Evolutionary conservation across 2,329 filamentous ascomycete genomes (phyloP), one percentile per base, ranked within the genome.

Genomic region (Alternaria sp.): DNA sequence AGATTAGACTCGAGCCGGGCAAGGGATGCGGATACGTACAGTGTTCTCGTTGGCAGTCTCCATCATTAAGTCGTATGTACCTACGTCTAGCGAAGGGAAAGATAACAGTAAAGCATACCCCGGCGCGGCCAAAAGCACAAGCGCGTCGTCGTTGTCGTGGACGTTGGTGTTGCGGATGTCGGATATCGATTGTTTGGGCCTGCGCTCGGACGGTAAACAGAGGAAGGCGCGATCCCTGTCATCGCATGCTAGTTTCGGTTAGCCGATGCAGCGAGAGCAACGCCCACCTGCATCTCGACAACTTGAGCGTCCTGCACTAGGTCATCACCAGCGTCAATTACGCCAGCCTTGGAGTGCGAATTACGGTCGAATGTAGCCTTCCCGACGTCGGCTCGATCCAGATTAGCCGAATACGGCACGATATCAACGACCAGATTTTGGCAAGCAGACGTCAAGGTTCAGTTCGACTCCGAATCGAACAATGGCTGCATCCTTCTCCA

Each of bases 11-110:
- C 57, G 65, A 26, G 51, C 61, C 59, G 53, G 46, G 47, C 58
- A 54, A 59, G 44, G 32, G 46, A 28, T 50, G 30, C 10, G 21
- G 28, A 36, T 43, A 66, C 70, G 23, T 74, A 77, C 77, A 61
- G 73, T 68, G 53, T 77, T 77, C 62, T 78, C 77, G 59, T 67
- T 73, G 7, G 68, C 61, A 52, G 63, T 43, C 25, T 77, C 73
- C 67, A 75, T 73, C 32, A 55, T 63, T 30, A 8, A 47, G 25
- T 32, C 10, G 5, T 21, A 8, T 57, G 15, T 47, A 28, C 40
- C 23, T 19, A 52, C 50, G 23, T 49, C 43, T 40, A 61, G 28
- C 61, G 53, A 61, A 32, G 23, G 36, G 53, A 53, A 61, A 19
- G 58, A 62, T 58, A 55, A 62, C 45, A 64, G 32, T 45, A 62